phyloP scores from a whole-genome alignment of 345 rosid species.

The Garcia nutans region DNA sequence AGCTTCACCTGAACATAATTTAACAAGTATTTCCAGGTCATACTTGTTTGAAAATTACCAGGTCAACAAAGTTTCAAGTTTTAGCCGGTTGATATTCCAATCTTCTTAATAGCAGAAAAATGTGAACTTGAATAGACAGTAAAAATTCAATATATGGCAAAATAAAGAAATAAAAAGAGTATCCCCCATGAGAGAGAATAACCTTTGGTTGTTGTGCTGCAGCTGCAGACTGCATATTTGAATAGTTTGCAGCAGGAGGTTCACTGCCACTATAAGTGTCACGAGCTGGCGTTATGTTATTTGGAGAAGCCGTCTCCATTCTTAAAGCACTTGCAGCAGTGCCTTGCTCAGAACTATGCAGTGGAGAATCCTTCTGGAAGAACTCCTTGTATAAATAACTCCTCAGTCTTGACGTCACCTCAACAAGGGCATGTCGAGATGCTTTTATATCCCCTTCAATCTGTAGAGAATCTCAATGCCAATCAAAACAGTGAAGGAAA shows the following conservation, averaged over 20 bases:
- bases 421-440: slow-evolving; percentile 92
- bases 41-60: too few relatives aligned
- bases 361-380: slow-evolving; percentile 58
- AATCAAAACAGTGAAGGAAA: slow-evolving; percentile 18
- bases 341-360: slow-evolving; percentile 42
- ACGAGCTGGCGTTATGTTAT: slow-evolving; percentile 36
- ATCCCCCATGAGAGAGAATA: not conserved
- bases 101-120: not conserved
- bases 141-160: not conserved
- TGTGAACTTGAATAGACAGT: not conserved
- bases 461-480: slow-evolving; percentile 40
- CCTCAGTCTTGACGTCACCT: slow-evolving; percentile 71
- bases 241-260: slow-evolving; percentile 34
- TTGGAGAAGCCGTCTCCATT: slow-evolving; percentile 54
- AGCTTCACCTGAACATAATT: not conserved
- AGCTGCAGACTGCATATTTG: slow-evolving; percentile 42
- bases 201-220: slow-evolving; percentile 56
- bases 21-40: too few relatives aligned
- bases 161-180: not conserved
- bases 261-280: slow-evolving; percentile 48
- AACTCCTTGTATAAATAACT: slow-evolving; percentile 69
- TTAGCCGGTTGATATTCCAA: not conserved
- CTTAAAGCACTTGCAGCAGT: slow-evolving; percentile 50
- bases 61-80: not conserved
- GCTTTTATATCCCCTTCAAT: slow-evolving; percentile 88